Evolutionary conservation across 495 filamentous ascomycete genomes (phyloP).

Genomic region (Niebla homalea): DNA sequence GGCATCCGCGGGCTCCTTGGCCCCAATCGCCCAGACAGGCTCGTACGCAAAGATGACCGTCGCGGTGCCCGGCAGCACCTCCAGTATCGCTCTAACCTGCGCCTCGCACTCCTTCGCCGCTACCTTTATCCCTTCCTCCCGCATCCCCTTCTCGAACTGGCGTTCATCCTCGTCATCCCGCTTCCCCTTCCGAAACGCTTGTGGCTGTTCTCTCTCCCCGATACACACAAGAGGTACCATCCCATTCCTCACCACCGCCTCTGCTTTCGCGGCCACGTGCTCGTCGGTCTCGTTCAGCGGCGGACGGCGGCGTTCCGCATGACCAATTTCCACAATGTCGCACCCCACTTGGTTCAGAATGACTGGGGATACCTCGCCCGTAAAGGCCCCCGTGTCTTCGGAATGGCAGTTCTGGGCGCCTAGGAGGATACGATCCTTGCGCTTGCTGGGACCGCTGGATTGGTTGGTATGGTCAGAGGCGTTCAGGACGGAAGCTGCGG

Average conservation of each 20-base stretch:
- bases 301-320: slow-evolving; percentile 55
- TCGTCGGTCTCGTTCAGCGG: slow-evolving; percentile 61
- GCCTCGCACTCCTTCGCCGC: slow-evolving; percentile 51
- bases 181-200: slow-evolving; percentile 18
- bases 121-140: slow-evolving; percentile 31
- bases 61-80: slow-evolving; percentile 39
- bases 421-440: slow-evolving; percentile 36
- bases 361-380: slow-evolving; percentile 61
- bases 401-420: slow-evolving; percentile 67
- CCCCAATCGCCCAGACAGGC: slow-evolving; percentile 81
- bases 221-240: slow-evolving; percentile 72
- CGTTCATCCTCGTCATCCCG: no score
- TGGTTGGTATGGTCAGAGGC: slow-evolving; percentile 3
- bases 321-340: slow-evolving; percentile 60
- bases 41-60: slow-evolving; percentile 80
- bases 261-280: slow-evolving; percentile 49
- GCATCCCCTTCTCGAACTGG: no score
- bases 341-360: slow-evolving; percentile 52
- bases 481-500: slow-evolving; percentile 35
- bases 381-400: slow-evolving; percentile 55
- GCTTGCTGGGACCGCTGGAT: background rate
- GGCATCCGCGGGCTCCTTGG: slow-evolving; percentile 52
- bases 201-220: slow-evolving; percentile 47
- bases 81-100: slow-evolving; percentile 50
- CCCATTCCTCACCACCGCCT: slow-evolving; percentile 48